Percentiles rank a stretch among this genome's conserved stretches.
Conservation (phyloP, 345 rosid species). For the Streptanthus diversifolius region DNA sequence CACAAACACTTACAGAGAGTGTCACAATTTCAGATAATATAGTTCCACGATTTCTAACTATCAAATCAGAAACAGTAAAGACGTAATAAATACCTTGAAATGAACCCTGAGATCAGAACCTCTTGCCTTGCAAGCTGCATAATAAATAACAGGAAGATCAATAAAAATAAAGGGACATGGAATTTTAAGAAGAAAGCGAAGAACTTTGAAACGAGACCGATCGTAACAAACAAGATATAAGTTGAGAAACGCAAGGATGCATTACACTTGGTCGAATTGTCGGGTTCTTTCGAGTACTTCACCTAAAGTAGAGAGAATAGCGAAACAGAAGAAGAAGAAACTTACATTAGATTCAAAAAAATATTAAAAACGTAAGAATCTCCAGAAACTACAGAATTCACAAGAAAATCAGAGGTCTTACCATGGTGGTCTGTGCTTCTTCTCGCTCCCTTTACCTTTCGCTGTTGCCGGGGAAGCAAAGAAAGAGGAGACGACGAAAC, state of each 20-base stretch:
- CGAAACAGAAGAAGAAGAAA: not conserved
- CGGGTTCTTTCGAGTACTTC: slow-evolving; percentile 75
- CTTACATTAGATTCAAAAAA: not conserved
- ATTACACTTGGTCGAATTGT: slow-evolving; percentile 74
- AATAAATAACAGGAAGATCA: not conserved
- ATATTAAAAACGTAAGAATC: not conserved
- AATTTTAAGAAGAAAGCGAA: not conserved
- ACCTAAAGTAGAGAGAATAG: slow-evolving; percentile 34
- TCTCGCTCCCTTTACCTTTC: not conserved
- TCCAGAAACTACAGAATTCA: not conserved
- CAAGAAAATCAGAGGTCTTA: not conserved
- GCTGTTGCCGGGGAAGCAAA: not conserved
- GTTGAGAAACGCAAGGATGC: not conserved
- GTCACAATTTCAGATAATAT: not conserved
- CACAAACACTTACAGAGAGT: not conserved
- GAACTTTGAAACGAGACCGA: not conserved
- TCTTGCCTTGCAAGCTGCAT: slow-evolving; percentile 72
- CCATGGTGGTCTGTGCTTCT: not conserved
- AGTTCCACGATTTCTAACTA: not conserved
- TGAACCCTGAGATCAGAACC: slow-evolving; percentile 76
- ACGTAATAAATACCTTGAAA: slow-evolving; percentile 50
- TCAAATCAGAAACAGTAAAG: not conserved
- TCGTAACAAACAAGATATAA: not conserved
- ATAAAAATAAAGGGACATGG: not conserved
- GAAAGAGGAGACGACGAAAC: not conserved